Conservation (phyloP, 495 filamentous ascomycete species). For the Melanomma pulvis-pyrius region DNA sequence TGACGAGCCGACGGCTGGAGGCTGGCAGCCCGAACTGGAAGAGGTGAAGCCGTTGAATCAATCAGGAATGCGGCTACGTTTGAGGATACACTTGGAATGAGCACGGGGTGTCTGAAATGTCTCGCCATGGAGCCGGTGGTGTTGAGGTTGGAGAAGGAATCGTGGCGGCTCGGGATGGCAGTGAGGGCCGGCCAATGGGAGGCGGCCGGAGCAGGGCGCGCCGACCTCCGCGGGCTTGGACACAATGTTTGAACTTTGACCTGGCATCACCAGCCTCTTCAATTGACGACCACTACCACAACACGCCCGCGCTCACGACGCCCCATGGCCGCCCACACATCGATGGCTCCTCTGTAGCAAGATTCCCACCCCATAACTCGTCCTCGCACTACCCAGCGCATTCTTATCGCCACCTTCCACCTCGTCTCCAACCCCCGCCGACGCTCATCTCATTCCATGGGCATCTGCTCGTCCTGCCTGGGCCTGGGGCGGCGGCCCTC, state of each 20-base stretch:
- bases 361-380: neutral
- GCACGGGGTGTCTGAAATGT: neutral
- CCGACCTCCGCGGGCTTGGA: neutral
- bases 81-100: conserved; percentile 1
- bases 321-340: neutral
- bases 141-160: neutral
- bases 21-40: no score
- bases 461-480: conserved; percentile 47
- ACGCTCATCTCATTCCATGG: conserved; percentile 39
- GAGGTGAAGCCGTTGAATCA: no score
- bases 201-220: neutral
- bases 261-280: neutral
- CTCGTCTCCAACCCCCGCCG: neutral
- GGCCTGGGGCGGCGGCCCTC: conserved; percentile 45
- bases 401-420: conserved; percentile 3
- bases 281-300: neutral
- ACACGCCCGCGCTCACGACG: neutral
- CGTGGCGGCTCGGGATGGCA: neutral
- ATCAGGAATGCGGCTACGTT: neutral
- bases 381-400: neutral
- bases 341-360: neutral
- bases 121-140: neutral
- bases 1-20: no score
- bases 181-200: neutral
- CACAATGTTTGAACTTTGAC: neutral